Conservation (phyloP, 2,329 filamentous ascomycete genomes). For the Ophiostoma quercus region DNA sequence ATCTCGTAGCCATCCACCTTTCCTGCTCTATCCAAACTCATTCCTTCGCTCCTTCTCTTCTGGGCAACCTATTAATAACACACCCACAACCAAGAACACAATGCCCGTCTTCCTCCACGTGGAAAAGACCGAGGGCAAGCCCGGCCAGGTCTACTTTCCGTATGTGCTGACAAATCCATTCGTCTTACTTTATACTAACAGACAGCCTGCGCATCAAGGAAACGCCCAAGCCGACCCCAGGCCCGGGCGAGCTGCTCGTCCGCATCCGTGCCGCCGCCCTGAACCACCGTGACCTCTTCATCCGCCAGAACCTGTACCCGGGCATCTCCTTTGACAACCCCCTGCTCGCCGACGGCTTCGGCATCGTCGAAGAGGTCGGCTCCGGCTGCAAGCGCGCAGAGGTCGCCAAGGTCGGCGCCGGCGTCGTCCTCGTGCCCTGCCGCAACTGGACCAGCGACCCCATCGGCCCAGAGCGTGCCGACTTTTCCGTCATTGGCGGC, state of each 20-base stretch:
- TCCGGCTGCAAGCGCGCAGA: conserved; percentile 37
- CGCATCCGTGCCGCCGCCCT: conserved; percentile 73
- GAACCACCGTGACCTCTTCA: conserved; percentile 93
- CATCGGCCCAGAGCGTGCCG: conserved; percentile 64
- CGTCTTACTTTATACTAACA: not conserved
- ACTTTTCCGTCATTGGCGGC: conserved; percentile 64
- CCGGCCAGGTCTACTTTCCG: conserved; percentile 84
- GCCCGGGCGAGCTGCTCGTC: conserved; percentile 65
- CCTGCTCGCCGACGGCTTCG: conserved; percentile 76
- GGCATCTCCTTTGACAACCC: conserved; percentile 73
- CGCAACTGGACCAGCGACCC: conserved; percentile 69
- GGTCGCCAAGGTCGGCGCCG: conserved; percentile 51
- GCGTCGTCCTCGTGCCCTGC: conserved; percentile 73
- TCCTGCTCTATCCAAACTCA: not conserved
- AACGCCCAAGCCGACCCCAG: conserved; percentile 57
- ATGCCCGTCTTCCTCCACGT: conserved; percentile 58
- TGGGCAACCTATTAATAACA: not conserved
- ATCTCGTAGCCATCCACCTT: not conserved
- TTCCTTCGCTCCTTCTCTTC: not conserved
- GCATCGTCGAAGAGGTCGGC: conserved; percentile 63
- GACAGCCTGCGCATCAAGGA: conserved; percentile 55
- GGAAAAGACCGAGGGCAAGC: conserved; percentile 65
- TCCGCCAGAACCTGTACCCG: conserved; percentile 87
- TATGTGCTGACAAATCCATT: conserved; percentile 35
- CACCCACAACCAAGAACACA: conserved; percentile 15